Evolutionary conservation across 2,329 filamentous ascomycete species (phyloP), one percentile per base, ranked within the genome.

Genomic region (Dactylonectria macrodidyma): DNA sequence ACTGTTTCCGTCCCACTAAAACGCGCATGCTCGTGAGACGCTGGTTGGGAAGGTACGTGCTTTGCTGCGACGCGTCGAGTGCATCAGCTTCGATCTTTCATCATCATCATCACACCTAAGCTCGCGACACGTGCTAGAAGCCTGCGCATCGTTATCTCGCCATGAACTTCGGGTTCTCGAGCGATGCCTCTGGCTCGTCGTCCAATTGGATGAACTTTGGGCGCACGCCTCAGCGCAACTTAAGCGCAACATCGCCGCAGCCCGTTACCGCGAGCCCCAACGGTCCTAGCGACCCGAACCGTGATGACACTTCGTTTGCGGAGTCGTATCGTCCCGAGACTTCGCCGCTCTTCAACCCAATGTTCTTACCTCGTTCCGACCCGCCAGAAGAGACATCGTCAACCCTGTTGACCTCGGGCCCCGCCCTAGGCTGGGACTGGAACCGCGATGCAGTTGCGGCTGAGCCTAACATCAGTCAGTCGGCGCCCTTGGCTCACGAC

Each of bases 281-380:
- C n/a, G 58, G 41, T 22, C 33, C 63, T 33, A 62, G 70, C n/a
- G 58, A 61, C 1, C 33, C 50, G 14, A 66, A 68, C 3, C 14
- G 38, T 26, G 74, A 76, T 12, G 72, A 76, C 26, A 24, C 55
- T 12, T 73, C 72, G n/a, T 76, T 76, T 34, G 72, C 74, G n/a
- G 74, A 76, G 24, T 76, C 74, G 0, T 76, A 70, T 60, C 66
- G 68, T 10, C 73, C 71, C 30, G 74, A 76, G 41, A 54, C 65
- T 1, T 76, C 74, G 2, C 74, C 74, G 22, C 46, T 76, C 6
- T 76, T 76, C 57, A 75, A 75, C 16, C 68, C 73, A 1, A 30
- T 67, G 10, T 68, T 67, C 26, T 24, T 65, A 10, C 34, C 71
- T 30, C 69, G 55, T 19, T 33, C 63, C 8, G 52, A 36, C 44